Evolutionary conservation across 805 yeast genomes (phyloP).

Genomic region (Lipomyces oligophaga): DNA sequence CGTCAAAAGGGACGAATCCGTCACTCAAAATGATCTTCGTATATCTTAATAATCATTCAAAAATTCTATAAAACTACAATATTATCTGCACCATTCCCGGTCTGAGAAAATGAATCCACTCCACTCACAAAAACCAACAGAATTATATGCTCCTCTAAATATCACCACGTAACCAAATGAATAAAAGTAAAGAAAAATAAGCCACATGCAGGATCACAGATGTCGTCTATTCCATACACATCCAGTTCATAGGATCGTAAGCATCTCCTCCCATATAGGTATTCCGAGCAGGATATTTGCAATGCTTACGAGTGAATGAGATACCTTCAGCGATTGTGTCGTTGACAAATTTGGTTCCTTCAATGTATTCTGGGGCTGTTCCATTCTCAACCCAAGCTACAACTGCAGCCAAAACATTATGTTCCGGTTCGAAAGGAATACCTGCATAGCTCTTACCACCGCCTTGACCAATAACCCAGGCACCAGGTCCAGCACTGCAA

Average conservation of each 20-base stretch:
- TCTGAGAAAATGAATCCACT: no score
- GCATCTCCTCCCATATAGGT: constrained; percentile 5
- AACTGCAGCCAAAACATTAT: constrained; percentile 6
- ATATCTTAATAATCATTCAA: no score
- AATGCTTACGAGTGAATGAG: constrained; percentile 2
- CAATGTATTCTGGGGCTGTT: constrained; percentile 5
- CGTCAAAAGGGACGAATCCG: no score
- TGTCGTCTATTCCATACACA: constrained; percentile 1
- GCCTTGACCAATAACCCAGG: constrained; percentile 9
- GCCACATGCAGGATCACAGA: no score
- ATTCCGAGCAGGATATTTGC: constrained; percentile 4
- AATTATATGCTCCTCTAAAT: no score
- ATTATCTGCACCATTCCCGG: no score
- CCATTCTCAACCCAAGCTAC: constrained; percentile 14
- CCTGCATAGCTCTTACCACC: constrained; percentile 3
- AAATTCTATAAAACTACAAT: no score
- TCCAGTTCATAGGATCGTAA: constrained; percentile 1
- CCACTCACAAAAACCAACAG: no score
- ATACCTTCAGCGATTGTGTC: constrained; percentile 2
- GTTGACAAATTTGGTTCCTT: constrained; percentile 6
- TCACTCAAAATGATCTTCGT: no score
- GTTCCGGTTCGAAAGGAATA: constrained; percentile 4
- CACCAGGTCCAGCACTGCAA: constrained; percentile 11
- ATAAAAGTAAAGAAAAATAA: no score
- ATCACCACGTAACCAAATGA: no score